These are phyloP conservation scores for Xylariales sp. DNA, from an alignment of 2,329 filamentous ascomycete species.

Conservation along the genomic window DNA sequence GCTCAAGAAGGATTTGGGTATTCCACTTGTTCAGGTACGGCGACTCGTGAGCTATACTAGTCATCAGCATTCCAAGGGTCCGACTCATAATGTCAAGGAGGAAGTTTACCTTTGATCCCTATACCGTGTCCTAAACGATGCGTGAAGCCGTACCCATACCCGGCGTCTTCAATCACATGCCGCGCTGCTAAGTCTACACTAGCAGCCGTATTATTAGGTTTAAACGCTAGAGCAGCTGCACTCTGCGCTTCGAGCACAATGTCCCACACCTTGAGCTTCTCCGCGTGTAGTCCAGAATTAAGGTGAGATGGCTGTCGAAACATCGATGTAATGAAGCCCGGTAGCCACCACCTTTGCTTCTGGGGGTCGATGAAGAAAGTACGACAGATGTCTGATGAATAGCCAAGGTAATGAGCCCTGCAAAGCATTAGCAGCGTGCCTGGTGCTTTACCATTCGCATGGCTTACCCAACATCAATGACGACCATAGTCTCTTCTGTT, in stretches of 20 bases:
- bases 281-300: conserved; percentile 26
- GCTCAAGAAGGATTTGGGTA: conserved; percentile 35
- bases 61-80: too few species aligned
- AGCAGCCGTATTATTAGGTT: conserved; percentile 49
- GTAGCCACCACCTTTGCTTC: too few species aligned
- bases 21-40: conserved; percentile 63
- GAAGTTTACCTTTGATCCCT: conserved; percentile 63
- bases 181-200: conserved; percentile 58
- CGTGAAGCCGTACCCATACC: conserved; percentile 56
- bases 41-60: conserved; percentile 60
- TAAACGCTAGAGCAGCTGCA: conserved; percentile 46
- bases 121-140: conserved; percentile 61
- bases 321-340: too few species aligned
- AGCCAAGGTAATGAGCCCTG: conserved; percentile 57
- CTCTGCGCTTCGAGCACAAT: conserved; percentile 59
- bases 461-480: conserved; percentile 60
- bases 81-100: too few species aligned
- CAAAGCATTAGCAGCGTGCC: too few species aligned
- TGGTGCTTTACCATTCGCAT: too few species aligned
- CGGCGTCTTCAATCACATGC: conserved; percentile 50
- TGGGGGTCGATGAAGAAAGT: conserved; percentile 50
- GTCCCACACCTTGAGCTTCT: conserved; percentile 55
- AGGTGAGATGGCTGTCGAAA: too few species aligned
- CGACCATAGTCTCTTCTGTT: conserved; percentile 49
- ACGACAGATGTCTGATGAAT: conserved; percentile 59